Conservation (phyloP, 2,329 filamentous ascomycete species). For the Penicillium carneum region DNA sequence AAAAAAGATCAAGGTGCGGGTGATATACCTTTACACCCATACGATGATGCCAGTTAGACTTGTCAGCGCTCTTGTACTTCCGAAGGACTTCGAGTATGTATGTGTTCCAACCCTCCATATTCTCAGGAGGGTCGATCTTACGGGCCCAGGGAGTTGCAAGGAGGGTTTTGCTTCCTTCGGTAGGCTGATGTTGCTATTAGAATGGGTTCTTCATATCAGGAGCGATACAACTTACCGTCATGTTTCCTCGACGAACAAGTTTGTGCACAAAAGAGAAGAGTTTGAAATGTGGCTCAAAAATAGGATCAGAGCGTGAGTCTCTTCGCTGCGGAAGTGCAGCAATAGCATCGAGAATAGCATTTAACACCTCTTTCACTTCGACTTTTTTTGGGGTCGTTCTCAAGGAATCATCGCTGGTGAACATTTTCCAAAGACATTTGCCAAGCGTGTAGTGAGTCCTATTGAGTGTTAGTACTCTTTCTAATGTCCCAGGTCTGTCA, state of each 20-base stretch:
- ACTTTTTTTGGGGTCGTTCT: constrained; percentile 47
- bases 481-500: not conserved
- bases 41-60: constrained; percentile 93
- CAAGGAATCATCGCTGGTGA: constrained; percentile 55
- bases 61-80: constrained; percentile 73
- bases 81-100: constrained; percentile 69
- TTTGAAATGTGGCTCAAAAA: constrained; percentile 92
- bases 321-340: constrained; percentile 66
- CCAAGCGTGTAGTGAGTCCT: constrained; percentile 72
- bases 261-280: constrained; percentile 83
- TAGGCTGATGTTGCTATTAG: constrained; percentile 48
- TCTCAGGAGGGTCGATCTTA: constrained; percentile 58
- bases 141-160: constrained; percentile 63
- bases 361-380: constrained; percentile 59
- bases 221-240: constrained; percentile 48
- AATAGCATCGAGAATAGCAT: constrained; percentile 66
- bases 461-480: constrained; percentile 33
- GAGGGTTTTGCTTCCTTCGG: constrained; percentile 60
- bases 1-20: not conserved
- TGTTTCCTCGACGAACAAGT: constrained; percentile 65
- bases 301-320: constrained; percentile 71
- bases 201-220: constrained; percentile 29
- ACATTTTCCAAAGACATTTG: constrained; percentile 78
- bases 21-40: constrained; percentile 76
- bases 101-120: constrained; percentile 62